Evolutionary conservation across 352 stramenopile genomes (phyloP), one percentile per base, ranked within the genome.

Genomic region (Pythium coloratum): DNA sequence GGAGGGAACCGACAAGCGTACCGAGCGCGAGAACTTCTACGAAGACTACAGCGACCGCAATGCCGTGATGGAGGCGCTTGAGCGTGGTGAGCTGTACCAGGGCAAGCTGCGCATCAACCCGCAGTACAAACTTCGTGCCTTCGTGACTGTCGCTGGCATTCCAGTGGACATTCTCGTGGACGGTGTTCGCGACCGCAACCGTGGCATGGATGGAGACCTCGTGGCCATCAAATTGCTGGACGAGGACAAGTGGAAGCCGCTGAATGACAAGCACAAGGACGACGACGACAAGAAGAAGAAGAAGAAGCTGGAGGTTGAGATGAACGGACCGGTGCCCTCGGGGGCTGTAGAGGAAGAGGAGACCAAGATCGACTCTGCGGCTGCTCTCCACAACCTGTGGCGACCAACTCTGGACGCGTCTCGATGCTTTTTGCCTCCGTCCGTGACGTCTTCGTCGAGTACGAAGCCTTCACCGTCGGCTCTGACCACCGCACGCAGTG

Each of bases 51-150:
- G 50, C 18, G 59, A 64, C 18, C 60, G 59, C 12, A 40, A 33
- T 14, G 20, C 38, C 2, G 69, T 71, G 10, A 58, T 69, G 20
- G 59, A 24, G 26, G 63, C 69, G 9, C 57, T 86, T 30, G 66
- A 67, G 30, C 55, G 60, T 33, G 76, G 77, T 2, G 66, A 66
- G 24, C 32, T 83, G 9, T 63, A 73, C 46, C 75, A 92, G 61
- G 89, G 89, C 55, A 88, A 82, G 33, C 67, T 97, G 16, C 85
- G 89, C 3, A 76, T 96, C 26, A 97, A 95, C 54, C 67, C 70
- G 0, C 81, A 81, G 62, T 92, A 91, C 32, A 77, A 80, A 20
- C 76, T 82, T 65, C 80, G 94, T 59, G 88, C 83, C 13, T 97
- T 93, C 59, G 71, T 96, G 33, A 84, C 85, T 3, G 75, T 97